Evolutionary conservation across 768 basidiomycete species (phyloP).

Genomic region (Xanthoconium purpureum): DNA sequence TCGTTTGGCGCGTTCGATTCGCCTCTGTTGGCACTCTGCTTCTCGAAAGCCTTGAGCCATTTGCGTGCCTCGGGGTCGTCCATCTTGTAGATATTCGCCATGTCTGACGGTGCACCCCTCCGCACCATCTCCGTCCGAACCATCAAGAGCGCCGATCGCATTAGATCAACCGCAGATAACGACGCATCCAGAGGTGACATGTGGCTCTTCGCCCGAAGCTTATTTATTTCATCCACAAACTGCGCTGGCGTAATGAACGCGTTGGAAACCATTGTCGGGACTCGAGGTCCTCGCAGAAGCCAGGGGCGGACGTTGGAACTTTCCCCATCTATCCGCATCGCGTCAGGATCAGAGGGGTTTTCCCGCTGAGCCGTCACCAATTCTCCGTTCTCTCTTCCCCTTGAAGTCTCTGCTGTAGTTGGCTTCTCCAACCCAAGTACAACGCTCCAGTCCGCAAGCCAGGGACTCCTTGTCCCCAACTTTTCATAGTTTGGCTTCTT

Average conservation of each 20-base stretch:
- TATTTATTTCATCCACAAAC: conserved; percentile 56
- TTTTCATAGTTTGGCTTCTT: conserved; percentile 75
- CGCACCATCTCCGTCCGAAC: conserved; percentile 61
- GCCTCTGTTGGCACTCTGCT: conserved; percentile 15
- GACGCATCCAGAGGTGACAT: conserved; percentile 37
- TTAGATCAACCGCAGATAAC: conserved; percentile 42
- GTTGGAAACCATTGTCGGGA: conserved; percentile 44
- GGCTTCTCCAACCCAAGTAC: conserved; percentile 52
- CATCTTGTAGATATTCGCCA: conserved; percentile 69
- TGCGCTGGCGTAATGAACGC: conserved; percentile 41
- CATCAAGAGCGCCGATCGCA: conserved; percentile 61
- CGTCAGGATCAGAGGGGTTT: conserved; percentile 12
- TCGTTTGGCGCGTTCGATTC: conserved; percentile 23
- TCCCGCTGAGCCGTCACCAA: conserved; percentile 62
- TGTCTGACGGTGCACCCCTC: conserved; percentile 70
- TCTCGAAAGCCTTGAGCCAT: conserved; percentile 41
- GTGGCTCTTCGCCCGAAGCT: conserved; percentile 53
- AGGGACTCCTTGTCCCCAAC: conserved; percentile 66
- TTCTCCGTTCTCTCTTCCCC: conserved; percentile 26
- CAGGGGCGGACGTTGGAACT: conserved; percentile 43
- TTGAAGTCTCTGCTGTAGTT: conserved; percentile 5
- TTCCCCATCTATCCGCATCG: conserved; percentile 9
- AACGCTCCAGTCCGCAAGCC: conserved; percentile 70
- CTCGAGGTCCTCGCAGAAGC: conserved; percentile 63
- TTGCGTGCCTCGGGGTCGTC: conserved; percentile 49